Base-by-base conservation (phyloP, 345 rosid genomes). In the Cardiospermum halicacabum region DNA sequence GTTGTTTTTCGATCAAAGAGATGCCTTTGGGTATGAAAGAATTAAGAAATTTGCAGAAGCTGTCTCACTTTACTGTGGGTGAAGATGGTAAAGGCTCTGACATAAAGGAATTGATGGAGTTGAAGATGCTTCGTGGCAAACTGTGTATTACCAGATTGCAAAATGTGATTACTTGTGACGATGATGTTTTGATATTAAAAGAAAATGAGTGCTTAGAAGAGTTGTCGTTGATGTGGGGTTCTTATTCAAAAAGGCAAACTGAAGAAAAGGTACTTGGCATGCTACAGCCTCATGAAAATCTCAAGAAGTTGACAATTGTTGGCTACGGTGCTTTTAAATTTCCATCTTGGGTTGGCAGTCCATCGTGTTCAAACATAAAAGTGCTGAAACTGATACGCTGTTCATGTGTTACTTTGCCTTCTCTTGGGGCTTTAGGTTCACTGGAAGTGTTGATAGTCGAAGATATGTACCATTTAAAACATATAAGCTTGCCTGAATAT, bases 61-160 rank as follows among this genome's bases (percentile, higher is more conserved):
- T 60, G 53, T 60, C 64, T n/a, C 25, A 42, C 18, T 60, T 60
- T 60, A 60, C 42, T 18, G 31, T 60, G 5, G 36, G 64, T 2
- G 42, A 60, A n/a, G 24, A 15, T 24, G 51, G 16, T 11, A 34
- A 5, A 34, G 39, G 39, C 13, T 60, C 36, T 5, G 19, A 3
- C 5, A 8, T 60, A 11, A 27, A 42, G 4, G 51, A 26, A 3
- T 60, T 60, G 34, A 60, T n/a, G 12, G n/a, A 25, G 8, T 22
- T 21, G 2, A 58, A 36, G 18, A 11, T 22, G 37, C 62, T 58
- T 39, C 18, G 5, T 5, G 62, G 30, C 21, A n/a, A 37, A 19
- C 19, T 58, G 4, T 24, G 10, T 28, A 58, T 58, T 58, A 21
- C 62, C 11, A 4, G 40, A 22, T 22, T 58, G 6, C n/a, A 37